Base-by-base conservation (phyloP, 2,329 filamentous ascomycete genomes). In the Mycocentrospora acerina region DNA sequence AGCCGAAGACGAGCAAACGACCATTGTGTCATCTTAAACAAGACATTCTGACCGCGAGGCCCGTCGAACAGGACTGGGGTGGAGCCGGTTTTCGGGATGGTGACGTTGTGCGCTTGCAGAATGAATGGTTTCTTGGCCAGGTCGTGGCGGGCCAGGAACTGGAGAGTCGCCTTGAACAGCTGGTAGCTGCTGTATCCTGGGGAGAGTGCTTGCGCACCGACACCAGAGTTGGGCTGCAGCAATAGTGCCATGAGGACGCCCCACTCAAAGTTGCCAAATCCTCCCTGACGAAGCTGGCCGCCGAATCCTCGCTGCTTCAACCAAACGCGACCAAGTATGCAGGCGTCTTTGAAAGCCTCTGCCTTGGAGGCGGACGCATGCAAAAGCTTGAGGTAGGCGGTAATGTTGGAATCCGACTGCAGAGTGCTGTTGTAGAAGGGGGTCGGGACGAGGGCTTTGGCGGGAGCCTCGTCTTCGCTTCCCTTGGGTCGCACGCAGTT, bases 191-290 rank as follows among this genome's bases (percentile, higher is more conserved):
- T 95, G 56, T 95, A 86, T 7, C 88, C 88, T 4, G 81, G 76
- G 5, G 90, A 89, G 12, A 97, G 75, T 5, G 88, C 71, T 2
- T 85, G 78, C 48, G 82, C 79, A 2, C 86, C 86, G 43, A 83
- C 84, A 6, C 81, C 78, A 6, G 83, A 85, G 17, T 88, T 88
- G n/a, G 80, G 81, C 64, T 89, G 83, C 28, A 97, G 74, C 2
- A 97, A 72, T 11, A 95, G 73, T 22, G 90, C 88, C 61, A 90
- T 79, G 32, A 93, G 71, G n/a, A 81, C 72, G 1, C 86, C 79
- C 88, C 89, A 97, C 64, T 98, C 93, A 50, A 95, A 95, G 51
- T 88, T 82, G 3, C 93, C 93, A 63, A 98, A 96, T 0, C 93
- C 93, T 29, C 93, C 91, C 29, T 77, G 72, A 2, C 80, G 76